Conservation (phyloP, 2,329 filamentous ascomycete genomes). For the Xylaria sp. region DNA sequence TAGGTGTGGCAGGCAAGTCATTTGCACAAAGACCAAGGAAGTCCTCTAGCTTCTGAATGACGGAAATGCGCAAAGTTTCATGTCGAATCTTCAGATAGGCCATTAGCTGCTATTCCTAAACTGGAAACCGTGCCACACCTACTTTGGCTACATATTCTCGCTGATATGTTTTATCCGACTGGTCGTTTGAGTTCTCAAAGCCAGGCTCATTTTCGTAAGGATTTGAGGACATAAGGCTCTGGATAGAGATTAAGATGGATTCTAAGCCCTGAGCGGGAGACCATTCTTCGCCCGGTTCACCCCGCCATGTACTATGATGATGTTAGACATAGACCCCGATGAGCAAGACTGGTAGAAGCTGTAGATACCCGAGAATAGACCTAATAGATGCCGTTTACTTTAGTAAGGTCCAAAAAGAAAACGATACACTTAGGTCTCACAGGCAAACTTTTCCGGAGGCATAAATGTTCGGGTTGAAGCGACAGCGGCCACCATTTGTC, state of each 20-base stretch:
- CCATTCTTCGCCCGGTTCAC: constrained; percentile 92
- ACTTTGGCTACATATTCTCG: constrained; percentile 84
- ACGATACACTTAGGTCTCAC: constrained; percentile 62
- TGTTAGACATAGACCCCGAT: constrained; percentile 31
- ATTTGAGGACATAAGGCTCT: constrained; percentile 93
- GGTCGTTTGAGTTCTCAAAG: constrained; percentile 79
- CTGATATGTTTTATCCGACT: constrained; percentile 78
- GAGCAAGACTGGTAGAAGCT: constrained; percentile 19
- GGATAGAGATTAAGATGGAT: constrained; percentile 93
- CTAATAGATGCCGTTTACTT: constrained; percentile 55
- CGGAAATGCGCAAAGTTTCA: constrained; percentile 85
- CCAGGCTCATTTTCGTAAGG: constrained; percentile 98
- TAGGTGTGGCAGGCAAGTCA: constrained; percentile 50
- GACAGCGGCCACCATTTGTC: constrained; percentile 86
- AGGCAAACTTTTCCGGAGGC: constrained; percentile 90
- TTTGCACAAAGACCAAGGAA: constrained; percentile 75
- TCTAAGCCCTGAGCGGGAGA: constrained; percentile 95
- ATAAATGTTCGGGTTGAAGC: constrained; percentile 99
- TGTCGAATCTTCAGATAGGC: constrained; percentile 77
- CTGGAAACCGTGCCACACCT: constrained; percentile 23
- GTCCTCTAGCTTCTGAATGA: constrained; percentile 86
- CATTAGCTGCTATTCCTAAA: constrained; percentile 24
- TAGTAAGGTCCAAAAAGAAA: constrained; percentile 17
- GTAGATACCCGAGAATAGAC: constrained; percentile 82
- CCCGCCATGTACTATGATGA: constrained; percentile 82